Evolutionary conservation across 2,329 filamentous ascomycete genomes (phyloP), one percentile per base, ranked within the genome.

Genomic region (Conoideocrella luteorostrata): DNA sequence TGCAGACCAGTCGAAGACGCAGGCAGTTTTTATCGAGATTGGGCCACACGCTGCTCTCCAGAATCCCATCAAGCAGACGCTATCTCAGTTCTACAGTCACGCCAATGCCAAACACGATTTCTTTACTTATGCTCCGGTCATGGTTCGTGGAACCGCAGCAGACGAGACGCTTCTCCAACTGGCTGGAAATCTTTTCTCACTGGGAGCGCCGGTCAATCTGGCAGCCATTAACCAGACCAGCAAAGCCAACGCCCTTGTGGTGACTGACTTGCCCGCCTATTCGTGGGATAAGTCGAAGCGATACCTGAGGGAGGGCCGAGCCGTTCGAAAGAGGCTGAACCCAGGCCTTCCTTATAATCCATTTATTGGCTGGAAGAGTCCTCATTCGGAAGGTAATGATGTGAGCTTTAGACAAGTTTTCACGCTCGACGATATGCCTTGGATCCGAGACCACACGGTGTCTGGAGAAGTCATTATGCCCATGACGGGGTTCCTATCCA

Each of bases 11-110:
- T n/a, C n/a, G n/a, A n/a, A n/a, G n/a, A n/a, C n/a, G n/a, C n/a
- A n/a, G n/a, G n/a, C n/a, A n/a, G n/a, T n/a, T n/a, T n/a, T 72
- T 13, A n/a, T 67, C 2, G 69, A 72, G 51, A 50, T 72, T 5
- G 69, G 69, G 0, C 69, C 69, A 0, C 69, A 72, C 50, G 61
- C 68, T 5, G 68, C 66, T 7, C 57, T 72, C 4, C 62, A 67
- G 39, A 67, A 67, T 0, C 68, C 69, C 2, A 58, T 71, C 39
- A 68, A 70, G 52, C 67, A 72, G 53, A 69, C 70, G 9, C 18
- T 47, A 13, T 29, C 11, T 29, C 18, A 2, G 18, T 39, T 7
- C 20, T 21, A 11, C 51, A 69, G 17, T 70, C 62, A 21, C 12
- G 40, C 34, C 33, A 23, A 26, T 5, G 7, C 15, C 13, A 22